phyloP scores from a whole-genome alignment of 495 filamentous ascomycete species.

The Sphaerosporella brunnea region DNA sequence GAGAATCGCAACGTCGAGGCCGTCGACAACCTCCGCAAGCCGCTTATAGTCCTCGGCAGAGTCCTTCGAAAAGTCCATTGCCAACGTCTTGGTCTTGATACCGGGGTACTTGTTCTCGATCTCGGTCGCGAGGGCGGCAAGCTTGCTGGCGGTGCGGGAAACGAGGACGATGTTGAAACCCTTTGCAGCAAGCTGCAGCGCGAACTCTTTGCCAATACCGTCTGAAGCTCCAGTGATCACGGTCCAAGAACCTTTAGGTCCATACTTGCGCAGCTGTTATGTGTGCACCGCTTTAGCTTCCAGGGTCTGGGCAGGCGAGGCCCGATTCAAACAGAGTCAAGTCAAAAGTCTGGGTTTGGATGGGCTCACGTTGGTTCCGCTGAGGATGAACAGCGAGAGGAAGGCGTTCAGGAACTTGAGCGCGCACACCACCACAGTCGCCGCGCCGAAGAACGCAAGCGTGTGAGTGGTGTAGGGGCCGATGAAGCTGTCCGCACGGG shows the following conservation, averaged over 20 bases:
- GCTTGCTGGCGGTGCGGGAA: conserved; percentile 81
- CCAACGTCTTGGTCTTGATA: conserved; percentile 52
- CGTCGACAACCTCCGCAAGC: conserved; percentile 45
- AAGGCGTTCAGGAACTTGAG: conserved; percentile 27
- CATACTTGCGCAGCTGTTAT: conserved; percentile 75
- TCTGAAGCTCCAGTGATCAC: conserved; percentile 91
- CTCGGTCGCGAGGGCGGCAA: conserved; percentile 56
- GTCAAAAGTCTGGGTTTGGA: too few species aligned
- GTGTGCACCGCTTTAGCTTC: neutral
- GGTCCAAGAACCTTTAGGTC: conserved; percentile 82
- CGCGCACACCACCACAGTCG: conserved; percentile 9
- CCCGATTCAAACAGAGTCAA: neutral
- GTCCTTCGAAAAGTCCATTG: conserved; percentile 82
- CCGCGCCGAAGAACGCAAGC: conserved; percentile 20
- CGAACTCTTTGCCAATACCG: conserved; percentile 93
- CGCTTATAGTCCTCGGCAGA: conserved; percentile 56
- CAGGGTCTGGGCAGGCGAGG: too few species aligned
- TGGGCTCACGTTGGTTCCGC: conserved; percentile 40
- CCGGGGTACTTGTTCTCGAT: conserved; percentile 46
- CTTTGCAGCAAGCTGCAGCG: conserved; percentile 69
- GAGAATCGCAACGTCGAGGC: conserved; percentile 68
- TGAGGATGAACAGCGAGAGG: conserved; percentile 58
- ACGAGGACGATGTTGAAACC: conserved; percentile 89
- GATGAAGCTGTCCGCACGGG: neutral
- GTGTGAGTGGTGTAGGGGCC: neutral